These are phyloP conservation scores for Boechera stricta DNA, from an alignment of 345 rosid genomes.

Conservation along the genomic window DNA sequence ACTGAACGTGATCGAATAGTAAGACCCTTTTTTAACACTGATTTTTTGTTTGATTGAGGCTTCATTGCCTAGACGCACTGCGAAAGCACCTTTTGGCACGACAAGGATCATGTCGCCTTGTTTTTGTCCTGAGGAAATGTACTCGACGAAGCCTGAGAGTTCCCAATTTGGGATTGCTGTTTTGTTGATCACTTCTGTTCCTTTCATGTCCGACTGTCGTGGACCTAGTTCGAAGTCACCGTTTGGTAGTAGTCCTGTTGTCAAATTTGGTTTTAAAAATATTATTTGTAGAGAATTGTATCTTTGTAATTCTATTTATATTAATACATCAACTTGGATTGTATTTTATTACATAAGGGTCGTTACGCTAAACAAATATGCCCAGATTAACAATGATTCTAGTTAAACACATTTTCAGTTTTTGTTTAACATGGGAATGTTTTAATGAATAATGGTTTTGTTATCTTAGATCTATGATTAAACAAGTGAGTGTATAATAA, in stretches of 20 bases:
- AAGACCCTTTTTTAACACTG: slow-evolving; percentile 52
- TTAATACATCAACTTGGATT: not conserved
- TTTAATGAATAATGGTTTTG: not conserved
- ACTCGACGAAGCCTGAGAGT: slow-evolving; percentile 76
- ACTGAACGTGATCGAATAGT: slow-evolving; percentile 76
- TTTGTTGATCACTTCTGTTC: slow-evolving; percentile 60
- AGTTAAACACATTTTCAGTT: not conserved
- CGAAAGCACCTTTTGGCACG: slow-evolving; percentile 82
- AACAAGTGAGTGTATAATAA: not conserved
- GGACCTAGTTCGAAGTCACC: slow-evolving; percentile 81
- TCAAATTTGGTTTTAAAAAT: not conserved
- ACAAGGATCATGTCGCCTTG: slow-evolving; percentile 94
- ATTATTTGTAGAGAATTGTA: not conserved
- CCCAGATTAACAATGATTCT: slow-evolving; percentile 14
- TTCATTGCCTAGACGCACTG: slow-evolving; percentile 85
- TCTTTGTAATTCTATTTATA: not conserved
- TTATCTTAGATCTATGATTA: slow-evolving; percentile 9
- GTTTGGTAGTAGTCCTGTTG: slow-evolving; percentile 70
- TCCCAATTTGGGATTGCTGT: slow-evolving; percentile 76
- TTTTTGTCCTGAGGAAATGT: slow-evolving; percentile 83
- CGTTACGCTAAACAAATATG: not conserved
- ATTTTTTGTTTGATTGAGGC: slow-evolving; percentile 79
- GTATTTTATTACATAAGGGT: not conserved
- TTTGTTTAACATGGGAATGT: slow-evolving; percentile 28
- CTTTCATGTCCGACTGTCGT: slow-evolving; percentile 59